Evolutionary conservation across 1,284 basidiomycete genomes (phyloP).

Genomic region (Hemileia vastatrix): DNA sequence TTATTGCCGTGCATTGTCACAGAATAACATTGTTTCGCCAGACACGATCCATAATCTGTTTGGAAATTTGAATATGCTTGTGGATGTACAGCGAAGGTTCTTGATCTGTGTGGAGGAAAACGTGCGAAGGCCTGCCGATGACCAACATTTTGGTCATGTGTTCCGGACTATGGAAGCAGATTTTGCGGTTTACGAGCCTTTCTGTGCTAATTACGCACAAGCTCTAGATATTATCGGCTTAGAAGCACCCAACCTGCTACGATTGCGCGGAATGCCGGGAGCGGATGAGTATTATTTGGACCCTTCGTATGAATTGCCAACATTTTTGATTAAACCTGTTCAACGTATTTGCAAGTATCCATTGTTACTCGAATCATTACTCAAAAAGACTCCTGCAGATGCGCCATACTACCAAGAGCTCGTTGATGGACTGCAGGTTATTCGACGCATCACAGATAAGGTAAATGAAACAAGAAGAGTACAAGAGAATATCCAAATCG

Average conservation of each 20-base stretch:
- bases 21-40: conserved; percentile 73
- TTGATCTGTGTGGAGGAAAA: conserved; percentile 86
- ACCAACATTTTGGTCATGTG: conserved; percentile 51
- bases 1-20: conserved; percentile 52
- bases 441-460: conserved; percentile 85
- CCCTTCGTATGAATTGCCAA: conserved; percentile 63
- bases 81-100: conserved; percentile 95
- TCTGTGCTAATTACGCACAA: conserved; percentile 96
- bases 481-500: conserved; percentile 71
- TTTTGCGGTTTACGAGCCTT: conserved; percentile 92
- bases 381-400: conserved; percentile 57
- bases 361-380: conserved; percentile 53
- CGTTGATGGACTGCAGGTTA: conserved; percentile 67
- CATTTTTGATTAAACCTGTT: conserved; percentile 67
- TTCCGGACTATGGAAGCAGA: conserved; percentile 67
- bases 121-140: conserved; percentile 57
- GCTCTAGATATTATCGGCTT: too few species aligned
- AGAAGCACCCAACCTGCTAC: too few species aligned
- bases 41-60: conserved; percentile 94
- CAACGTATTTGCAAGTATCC: conserved; percentile 71
- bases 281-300: too few species aligned
- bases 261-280: too few species aligned
- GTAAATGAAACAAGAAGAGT: conserved; percentile 88
- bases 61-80: conserved; percentile 84
- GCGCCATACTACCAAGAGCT: conserved; percentile 74